Evolutionary conservation across 2,329 filamentous ascomycete genomes (phyloP).

Genomic region (Pseudogymnoascus sp.): DNA sequence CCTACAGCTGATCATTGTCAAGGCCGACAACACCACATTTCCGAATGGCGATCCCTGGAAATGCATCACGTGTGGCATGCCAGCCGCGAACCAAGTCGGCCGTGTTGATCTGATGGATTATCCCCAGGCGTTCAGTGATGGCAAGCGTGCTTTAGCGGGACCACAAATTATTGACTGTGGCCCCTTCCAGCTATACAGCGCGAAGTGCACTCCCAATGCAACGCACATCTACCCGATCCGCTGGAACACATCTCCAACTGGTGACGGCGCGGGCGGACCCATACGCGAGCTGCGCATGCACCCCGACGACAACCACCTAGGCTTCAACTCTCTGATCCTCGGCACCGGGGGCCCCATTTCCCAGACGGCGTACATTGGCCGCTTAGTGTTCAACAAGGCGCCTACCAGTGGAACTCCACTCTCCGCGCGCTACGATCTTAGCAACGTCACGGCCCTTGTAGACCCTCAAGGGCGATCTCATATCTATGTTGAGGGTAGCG

Average conservation of each 20-base stretch:
- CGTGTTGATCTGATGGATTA: conserved; percentile 28
- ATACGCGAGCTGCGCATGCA: conserved; percentile 38
- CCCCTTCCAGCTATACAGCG: conserved; percentile 26
- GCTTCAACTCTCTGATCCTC: conserved; percentile 32
- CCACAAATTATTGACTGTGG: conserved; percentile 30
- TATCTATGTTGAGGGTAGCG: conserved; percentile 20
- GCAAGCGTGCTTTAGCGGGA: conserved; percentile 30
- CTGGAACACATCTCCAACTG: conserved; percentile 29
- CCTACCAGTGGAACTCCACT: conserved; percentile 26
- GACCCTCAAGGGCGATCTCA: conserved; percentile 19
- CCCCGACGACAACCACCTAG: conserved; percentile 36
- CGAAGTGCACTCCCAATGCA: conserved; percentile 31
- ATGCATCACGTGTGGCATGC: conserved; percentile 38
- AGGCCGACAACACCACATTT: conserved; percentile 34
- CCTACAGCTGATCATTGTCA: conserved; percentile 35
- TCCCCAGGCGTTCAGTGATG: conserved; percentile 35
- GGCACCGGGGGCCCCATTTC: conserved; percentile 11
- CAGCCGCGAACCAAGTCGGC: conserved; percentile 25
- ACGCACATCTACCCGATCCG: conserved; percentile 35
- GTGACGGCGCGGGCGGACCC: conserved; percentile 25
- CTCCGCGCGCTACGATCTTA: conserved; percentile 32
- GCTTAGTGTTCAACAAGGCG: conserved; percentile 33
- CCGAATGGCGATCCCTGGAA: conserved; percentile 39
- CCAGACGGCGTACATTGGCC: conserved; percentile 30
- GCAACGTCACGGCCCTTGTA: conserved; percentile 31